Base-by-base conservation (phyloP, 2,329 filamentous ascomycete genomes). In the Pestalotiopsis sp. region DNA sequence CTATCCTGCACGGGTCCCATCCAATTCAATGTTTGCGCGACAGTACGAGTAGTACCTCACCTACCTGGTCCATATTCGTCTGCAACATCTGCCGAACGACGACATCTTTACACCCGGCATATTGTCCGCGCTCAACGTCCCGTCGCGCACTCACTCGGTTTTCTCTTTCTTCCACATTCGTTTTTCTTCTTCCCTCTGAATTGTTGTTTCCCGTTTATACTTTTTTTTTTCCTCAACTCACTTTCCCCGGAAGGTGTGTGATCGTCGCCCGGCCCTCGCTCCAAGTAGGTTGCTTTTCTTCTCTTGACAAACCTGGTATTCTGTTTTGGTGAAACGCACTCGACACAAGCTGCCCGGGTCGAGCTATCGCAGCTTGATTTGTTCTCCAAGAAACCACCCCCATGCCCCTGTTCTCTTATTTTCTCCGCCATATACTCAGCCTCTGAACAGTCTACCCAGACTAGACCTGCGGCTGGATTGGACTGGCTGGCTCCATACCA, bases 251-350 rank as follows among this genome's bases (percentile, higher is more conserved):
- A 45, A 58, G 27, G 45, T 58, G 64, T 56, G 27, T 58, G 64
- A 66, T 66, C 52, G 52, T 38, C 64, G 23, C 25, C 39, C 23
- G 36, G 25, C 61, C 59, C 61, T 31, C 20, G n/a, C 20, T 14
- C 61, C 38, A 64, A 64, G 20, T 27, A 17, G 61, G 38, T 64
- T 38, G 31, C 31, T 39, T 49, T 64, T 64, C 39, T 64, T 38
- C 49, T 64, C 17, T 31, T 13, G 69, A 68, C 69, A 70, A 59
- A 67, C 72, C 70, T 58, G 70, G 72, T 72, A 67, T 68, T 60
- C 69, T 68, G 66, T 66, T 67, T 60, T 68, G 72, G 69, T 77
- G 76, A 77, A 77, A 77, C 76, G 71, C 69, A 70, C 69, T 69
- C 74, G 72, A 76, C 71, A 75, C 75, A 72, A 71, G 66, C 31